A percentile compares a stretch with the other conserved stretches of the same genome.
These are phyloP conservation scores for Rhizopogon salebrosus DNA, from an alignment of 768 basidiomycete genomes.

Conservation along the genomic window DNA sequence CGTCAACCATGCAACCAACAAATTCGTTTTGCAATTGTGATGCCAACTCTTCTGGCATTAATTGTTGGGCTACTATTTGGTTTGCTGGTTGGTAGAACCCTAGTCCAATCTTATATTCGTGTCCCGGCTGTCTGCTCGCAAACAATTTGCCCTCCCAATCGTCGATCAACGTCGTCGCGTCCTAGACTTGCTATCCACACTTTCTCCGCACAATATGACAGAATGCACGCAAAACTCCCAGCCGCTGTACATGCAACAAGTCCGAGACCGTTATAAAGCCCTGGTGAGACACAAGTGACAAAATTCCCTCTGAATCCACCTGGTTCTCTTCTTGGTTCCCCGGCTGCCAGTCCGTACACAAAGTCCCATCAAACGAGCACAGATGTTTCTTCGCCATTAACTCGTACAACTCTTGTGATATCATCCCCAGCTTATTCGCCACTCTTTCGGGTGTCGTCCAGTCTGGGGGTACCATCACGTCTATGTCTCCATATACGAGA, in stretches of 20 bases:
- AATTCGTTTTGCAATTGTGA: no score
- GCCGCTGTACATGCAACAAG: constrained; percentile 81
- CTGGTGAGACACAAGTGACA: constrained; percentile 85
- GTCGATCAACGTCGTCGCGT: constrained; percentile 81
- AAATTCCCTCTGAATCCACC: constrained; percentile 42
- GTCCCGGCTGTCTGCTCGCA: no score
- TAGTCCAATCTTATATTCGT: constrained; percentile 41
- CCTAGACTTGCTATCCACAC: constrained; percentile 78
- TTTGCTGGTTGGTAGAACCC: no score
- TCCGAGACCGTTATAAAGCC: constrained; percentile 75
- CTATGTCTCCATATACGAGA: constrained; percentile 98
- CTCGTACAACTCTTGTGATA: constrained; percentile 97
- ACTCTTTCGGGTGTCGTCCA: constrained; percentile 90
- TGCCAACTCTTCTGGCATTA: no score
- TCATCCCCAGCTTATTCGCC: constrained; percentile 95
- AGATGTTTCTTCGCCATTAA: constrained; percentile 99
- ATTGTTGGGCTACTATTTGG: no score
- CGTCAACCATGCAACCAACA: no score
- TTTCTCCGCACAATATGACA: constrained; percentile 89
- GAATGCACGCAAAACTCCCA: constrained; percentile 87
- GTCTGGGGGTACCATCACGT: constrained; percentile 96
- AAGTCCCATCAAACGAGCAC: constrained; percentile 57
- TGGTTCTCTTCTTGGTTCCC: constrained; percentile 56
- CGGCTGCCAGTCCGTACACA: constrained; percentile 33
- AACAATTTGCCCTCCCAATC: constrained; percentile 71